phyloP scores from a whole-genome alignment of 2,329 filamentous ascomycete genomes.

The Thermomyces lanuginosus region DNA sequence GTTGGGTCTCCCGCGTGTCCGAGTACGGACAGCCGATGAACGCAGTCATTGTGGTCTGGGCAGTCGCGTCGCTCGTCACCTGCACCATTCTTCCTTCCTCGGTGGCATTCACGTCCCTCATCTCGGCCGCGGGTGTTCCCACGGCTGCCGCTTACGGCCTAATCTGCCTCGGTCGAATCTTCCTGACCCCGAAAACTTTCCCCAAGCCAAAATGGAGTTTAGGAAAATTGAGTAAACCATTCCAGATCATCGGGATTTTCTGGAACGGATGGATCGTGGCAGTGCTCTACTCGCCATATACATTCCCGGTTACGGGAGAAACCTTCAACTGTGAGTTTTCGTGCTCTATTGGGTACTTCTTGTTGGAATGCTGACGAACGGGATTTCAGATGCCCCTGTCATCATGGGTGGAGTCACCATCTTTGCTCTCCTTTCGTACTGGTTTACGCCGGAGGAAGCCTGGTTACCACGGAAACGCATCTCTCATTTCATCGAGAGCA shows the following conservation, averaged over 20 bases:
- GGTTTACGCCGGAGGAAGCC: slow-evolving; percentile 30
- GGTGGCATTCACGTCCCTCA: slow-evolving; percentile 38
- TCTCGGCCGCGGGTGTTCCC: slow-evolving; percentile 37
- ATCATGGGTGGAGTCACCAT: slow-evolving; percentile 37
- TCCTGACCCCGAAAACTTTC: slow-evolving; percentile 33
- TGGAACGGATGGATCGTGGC: slow-evolving; percentile 38
- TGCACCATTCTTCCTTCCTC: slow-evolving; percentile 43
- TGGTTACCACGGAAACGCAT: slow-evolving; percentile 33
- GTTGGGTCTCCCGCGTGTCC: slow-evolving; percentile 40
- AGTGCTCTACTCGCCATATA: slow-evolving; percentile 32
- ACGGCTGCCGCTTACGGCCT: slow-evolving; percentile 37
- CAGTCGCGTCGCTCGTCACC: slow-evolving; percentile 36
- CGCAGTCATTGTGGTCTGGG: slow-evolving; percentile 43
- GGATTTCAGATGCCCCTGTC: slow-evolving; percentile 29
- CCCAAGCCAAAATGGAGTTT: slow-evolving; percentile 34
- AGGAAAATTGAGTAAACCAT: slow-evolving; percentile 30
- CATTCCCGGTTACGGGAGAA: slow-evolving; percentile 28
- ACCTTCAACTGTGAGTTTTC: slow-evolving; percentile 29
- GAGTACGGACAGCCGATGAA: slow-evolving; percentile 42
- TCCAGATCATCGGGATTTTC: slow-evolving; percentile 32
- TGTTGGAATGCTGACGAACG: slow-evolving; percentile 8
- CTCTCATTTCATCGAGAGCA: slow-evolving; percentile 27
- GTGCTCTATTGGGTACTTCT: neutral
- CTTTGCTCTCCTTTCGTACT: slow-evolving; percentile 33
- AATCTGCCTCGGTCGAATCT: slow-evolving; percentile 33